phyloP scores from a whole-genome alignment of 2,329 filamentous ascomycete species.

The Graphilbum sp. region DNA sequence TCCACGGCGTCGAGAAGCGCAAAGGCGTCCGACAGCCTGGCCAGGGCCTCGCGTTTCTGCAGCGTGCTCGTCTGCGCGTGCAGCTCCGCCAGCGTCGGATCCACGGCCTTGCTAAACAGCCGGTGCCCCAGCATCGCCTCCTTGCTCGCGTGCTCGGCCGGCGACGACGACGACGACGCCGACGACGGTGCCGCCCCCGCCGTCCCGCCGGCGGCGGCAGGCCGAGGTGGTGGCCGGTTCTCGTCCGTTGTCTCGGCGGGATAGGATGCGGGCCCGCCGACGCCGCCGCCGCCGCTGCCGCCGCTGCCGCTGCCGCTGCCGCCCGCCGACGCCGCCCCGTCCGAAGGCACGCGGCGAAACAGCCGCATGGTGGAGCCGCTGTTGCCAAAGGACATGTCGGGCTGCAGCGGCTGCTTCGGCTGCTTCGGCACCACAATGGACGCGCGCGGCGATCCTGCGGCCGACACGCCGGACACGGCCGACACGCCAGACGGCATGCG shows the following conservation, averaged over 20 bases:
- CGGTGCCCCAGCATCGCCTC: conserved; percentile 71
- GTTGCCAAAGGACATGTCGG: conserved; percentile 89
- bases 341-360: conserved; percentile 72
- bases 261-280: conserved; percentile 10
- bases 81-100: conserved; percentile 69
- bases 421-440: conserved; percentile 45
- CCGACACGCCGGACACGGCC: too few species aligned
- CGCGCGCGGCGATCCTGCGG: conserved; percentile 12
- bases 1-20: conserved; percentile 71
- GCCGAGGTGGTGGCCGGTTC: conserved; percentile 36
- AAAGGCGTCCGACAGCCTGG: conserved; percentile 72
- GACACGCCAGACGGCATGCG: conserved; percentile 24
- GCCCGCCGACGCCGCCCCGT: too few species aligned
- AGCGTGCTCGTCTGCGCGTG: conserved; percentile 58
- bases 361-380: conserved; percentile 80
- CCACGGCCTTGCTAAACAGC: conserved; percentile 65
- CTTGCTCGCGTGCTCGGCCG: conserved; percentile 46
- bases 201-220: too few species aligned
- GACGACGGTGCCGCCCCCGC: conserved; percentile 26
- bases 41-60: conserved; percentile 66
- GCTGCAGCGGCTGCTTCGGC: conserved; percentile 70
- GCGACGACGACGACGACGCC: too few species aligned
- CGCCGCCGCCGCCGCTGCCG: background rate
- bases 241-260: conserved; percentile 32
- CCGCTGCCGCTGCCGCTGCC: background rate